A percentile compares a stretch with the other conserved stretches of the same genome.
These are phyloP conservation scores for Fusarium sp. DNA, from an alignment of 2,329 filamentous ascomycete species.

Conservation along the genomic window DNA sequence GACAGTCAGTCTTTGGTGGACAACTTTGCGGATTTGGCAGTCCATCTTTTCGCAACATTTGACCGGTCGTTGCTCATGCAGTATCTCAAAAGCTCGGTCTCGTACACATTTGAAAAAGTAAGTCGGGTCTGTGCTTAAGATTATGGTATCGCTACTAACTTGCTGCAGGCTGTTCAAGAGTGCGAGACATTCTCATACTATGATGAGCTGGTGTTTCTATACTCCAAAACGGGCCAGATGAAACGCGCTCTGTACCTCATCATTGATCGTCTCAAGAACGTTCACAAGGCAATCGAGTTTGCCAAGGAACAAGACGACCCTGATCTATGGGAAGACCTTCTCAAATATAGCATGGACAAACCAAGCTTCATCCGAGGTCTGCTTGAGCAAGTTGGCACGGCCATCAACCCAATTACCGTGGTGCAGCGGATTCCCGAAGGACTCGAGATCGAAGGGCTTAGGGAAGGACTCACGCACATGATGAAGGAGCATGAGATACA, in stretches of 20 bases:
- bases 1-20: slow-evolving; percentile 79
- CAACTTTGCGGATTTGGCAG: slow-evolving; percentile 85
- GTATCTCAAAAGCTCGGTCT: slow-evolving; percentile 84
- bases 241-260: slow-evolving; percentile 93
- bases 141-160: slow-evolving; percentile 19
- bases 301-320: slow-evolving; percentile 92
- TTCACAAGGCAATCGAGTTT: slow-evolving; percentile 92
- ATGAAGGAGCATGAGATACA: slow-evolving; percentile 97
- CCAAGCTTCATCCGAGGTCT: slow-evolving; percentile 92
- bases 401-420: slow-evolving; percentile 90
- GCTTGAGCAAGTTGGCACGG: slow-evolving; percentile 91
- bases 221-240: slow-evolving; percentile 94
- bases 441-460: slow-evolving; percentile 88
- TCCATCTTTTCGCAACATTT: slow-evolving; percentile 86
- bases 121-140: neutral
- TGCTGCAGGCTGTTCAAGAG: slow-evolving; percentile 70
- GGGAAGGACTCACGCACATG: slow-evolving; percentile 88
- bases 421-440: slow-evolving; percentile 92
- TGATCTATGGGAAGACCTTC: slow-evolving; percentile 93
- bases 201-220: slow-evolving; percentile 92
- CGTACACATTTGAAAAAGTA: slow-evolving; percentile 86
- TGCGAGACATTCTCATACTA: slow-evolving; percentile 86
- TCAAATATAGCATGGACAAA: slow-evolving; percentile 98
- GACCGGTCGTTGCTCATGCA: slow-evolving; percentile 85
- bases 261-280: slow-evolving; percentile 90